These are phyloP conservation scores for Jatropha multifida DNA, from an alignment of 441 rosid genomes.

Conservation along the genomic window DNA sequence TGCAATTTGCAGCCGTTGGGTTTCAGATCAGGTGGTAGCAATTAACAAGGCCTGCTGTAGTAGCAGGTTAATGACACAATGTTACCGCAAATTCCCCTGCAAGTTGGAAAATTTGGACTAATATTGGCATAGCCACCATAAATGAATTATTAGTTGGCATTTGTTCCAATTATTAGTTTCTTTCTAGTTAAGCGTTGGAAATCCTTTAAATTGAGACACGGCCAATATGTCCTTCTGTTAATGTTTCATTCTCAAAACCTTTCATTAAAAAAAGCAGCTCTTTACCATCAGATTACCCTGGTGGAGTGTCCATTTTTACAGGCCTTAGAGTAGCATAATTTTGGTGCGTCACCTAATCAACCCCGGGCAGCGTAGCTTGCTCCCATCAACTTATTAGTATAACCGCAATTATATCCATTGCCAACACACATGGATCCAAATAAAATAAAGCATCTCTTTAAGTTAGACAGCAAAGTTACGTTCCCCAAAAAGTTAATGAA, in stretches of 20 bases:
- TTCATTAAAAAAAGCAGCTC: too few relatives aligned
- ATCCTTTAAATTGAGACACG: too few relatives aligned
- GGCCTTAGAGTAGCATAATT: too few relatives aligned
- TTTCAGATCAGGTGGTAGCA: neutral
- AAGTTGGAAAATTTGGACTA: constrained; percentile 1
- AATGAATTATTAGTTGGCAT: neutral
- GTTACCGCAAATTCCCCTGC: neutral
- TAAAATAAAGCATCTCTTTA: neutral
- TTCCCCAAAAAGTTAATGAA: neutral
- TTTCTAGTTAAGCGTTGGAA: too few relatives aligned
- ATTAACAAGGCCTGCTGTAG: neutral
- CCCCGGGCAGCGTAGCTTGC: too few relatives aligned
- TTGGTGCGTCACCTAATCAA: too few relatives aligned
- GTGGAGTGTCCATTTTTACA: too few relatives aligned
- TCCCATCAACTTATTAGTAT: too few relatives aligned
- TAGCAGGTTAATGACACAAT: neutral
- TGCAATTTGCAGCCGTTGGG: neutral
- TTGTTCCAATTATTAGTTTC: neutral
- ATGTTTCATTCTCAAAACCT: too few relatives aligned
- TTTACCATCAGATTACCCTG: too few relatives aligned
- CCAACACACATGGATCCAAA: neutral
- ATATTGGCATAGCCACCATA: neutral
- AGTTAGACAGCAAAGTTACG: too few relatives aligned
- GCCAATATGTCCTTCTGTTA: neutral
- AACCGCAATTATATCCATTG: too few relatives aligned